phyloP scores from a whole-genome alignment of 2,329 filamentous ascomycete species.

The Huntiella decipiens region DNA sequence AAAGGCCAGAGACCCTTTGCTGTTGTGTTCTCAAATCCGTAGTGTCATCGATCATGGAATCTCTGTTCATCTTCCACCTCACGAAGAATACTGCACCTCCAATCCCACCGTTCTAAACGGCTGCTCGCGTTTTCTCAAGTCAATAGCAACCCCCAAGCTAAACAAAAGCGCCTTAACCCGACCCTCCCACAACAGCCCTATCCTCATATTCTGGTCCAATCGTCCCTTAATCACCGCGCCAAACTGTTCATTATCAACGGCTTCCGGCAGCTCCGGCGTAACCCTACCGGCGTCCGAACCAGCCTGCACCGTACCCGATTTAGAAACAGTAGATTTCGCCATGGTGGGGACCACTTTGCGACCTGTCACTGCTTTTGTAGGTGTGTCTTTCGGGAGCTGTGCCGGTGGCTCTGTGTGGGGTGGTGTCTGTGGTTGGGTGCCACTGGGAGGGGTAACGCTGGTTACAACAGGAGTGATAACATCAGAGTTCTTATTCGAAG shows the following conservation, averaged over 20 bases:
- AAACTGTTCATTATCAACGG: conserved; percentile 35
- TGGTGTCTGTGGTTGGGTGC: neutral
- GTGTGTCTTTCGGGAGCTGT: neutral
- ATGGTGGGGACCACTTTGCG: neutral
- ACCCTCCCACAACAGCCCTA: conserved; percentile 84
- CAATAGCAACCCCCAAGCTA: conserved; percentile 71
- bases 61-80: conserved; percentile 17
- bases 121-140: conserved; percentile 56
- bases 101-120: conserved; percentile 60
- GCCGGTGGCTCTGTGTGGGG: conserved; percentile 3
- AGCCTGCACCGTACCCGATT: neutral
- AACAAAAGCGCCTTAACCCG: conserved; percentile 83
- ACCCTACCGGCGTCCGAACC: too few species aligned
- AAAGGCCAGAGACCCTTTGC: too few species aligned
- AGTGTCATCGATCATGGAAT: neutral
- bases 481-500: neutral
- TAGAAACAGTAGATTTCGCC: neutral
- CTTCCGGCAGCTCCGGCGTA: neutral
- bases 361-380: neutral
- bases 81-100: conserved; percentile 69
- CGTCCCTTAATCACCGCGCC: conserved; percentile 79
- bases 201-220: conserved; percentile 70
- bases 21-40: too few species aligned
- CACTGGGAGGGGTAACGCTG: neutral
- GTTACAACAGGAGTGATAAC: neutral